phyloP scores from a whole-genome alignment of 805 yeast genomes.

The Maudiozyma turicensis region DNA sequence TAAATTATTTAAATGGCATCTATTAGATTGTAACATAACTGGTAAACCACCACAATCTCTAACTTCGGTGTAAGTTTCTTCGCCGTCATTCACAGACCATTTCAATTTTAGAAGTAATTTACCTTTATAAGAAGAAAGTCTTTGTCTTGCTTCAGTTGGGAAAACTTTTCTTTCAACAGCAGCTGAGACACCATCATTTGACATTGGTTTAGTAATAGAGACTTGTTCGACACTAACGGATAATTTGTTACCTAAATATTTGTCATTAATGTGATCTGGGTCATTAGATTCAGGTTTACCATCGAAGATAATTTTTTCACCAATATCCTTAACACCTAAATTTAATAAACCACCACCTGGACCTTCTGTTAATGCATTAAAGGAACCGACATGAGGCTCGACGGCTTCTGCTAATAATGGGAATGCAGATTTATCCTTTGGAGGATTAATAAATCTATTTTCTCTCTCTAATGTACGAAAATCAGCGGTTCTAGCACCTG shows the following conservation, averaged over 20 bases:
- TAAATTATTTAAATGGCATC: constrained; percentile 81
- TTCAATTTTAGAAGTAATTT: constrained; percentile 66
- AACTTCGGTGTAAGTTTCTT: constrained; percentile 58
- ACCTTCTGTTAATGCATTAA: constrained; percentile 89
- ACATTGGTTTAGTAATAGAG: constrained; percentile 71
- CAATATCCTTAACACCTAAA: constrained; percentile 81
- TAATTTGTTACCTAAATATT: constrained; percentile 75
- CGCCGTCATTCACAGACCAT: constrained; percentile 85
- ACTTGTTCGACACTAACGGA: constrained; percentile 81
- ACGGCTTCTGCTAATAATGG: constrained; percentile 85
- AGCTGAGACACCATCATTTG: constrained; percentile 43
- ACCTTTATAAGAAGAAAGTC: constrained; percentile 75
- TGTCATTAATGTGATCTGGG: constrained; percentile 33
- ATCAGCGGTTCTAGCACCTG: constrained; percentile 32
- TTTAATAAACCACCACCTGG: constrained; percentile 77
- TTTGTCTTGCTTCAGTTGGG: constrained; percentile 87
- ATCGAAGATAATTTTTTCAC: constrained; percentile 77
- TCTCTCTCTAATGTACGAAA: constrained; percentile 79
- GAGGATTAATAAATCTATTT: constrained; percentile 75
- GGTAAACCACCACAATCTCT: constrained; percentile 92
- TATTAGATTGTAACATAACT: constrained; percentile 78
- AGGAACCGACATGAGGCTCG: constrained; percentile 90
- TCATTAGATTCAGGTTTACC: constrained; percentile 28
- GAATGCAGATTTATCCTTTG: constrained; percentile 71
- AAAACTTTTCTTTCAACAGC: constrained; percentile 68